phyloP scores from a whole-genome alignment of 345 rosid species.

The Sisymbrium altissimum region DNA sequence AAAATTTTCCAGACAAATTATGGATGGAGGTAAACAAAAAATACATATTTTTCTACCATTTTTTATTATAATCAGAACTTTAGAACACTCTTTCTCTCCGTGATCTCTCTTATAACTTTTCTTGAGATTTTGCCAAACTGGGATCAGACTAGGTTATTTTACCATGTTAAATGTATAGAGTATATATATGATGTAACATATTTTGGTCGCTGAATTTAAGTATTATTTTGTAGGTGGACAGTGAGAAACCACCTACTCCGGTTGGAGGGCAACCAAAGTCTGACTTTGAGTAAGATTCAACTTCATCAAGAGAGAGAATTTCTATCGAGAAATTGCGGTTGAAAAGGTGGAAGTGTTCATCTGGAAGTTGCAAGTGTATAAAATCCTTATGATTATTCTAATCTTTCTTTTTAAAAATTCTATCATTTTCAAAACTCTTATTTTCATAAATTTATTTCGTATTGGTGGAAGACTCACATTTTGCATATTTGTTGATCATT shows the following conservation, averaged over 20 bases:
- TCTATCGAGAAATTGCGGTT: slow-evolving; percentile 10
- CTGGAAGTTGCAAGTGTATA: neutral
- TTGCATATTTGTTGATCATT: neutral
- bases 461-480: neutral
- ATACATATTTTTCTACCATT: no score
- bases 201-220: neutral
- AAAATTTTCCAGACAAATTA: slow-evolving; percentile 53
- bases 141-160: neutral
- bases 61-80: neutral
- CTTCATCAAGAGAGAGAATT: slow-evolving; percentile 47
- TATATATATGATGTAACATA: neutral
- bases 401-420: neutral
- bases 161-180: neutral
- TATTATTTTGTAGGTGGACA: slow-evolving; percentile 43
- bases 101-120: neutral
- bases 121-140: no score
- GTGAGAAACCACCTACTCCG: slow-evolving; percentile 73
- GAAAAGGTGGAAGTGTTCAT: neutral
- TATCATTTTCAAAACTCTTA: no score
- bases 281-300: slow-evolving; percentile 49
- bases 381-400: neutral
- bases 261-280: slow-evolving; percentile 72
- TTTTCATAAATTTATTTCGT: neutral
- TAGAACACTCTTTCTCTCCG: no score
- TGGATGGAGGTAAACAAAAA: slow-evolving; percentile 50